Percentiles rank a stretch among this genome's conserved stretches.
These are phyloP conservation scores for Persicaria tinctoria DNA, from an alignment of 148 eudicot species.

Conservation along the genomic window DNA sequence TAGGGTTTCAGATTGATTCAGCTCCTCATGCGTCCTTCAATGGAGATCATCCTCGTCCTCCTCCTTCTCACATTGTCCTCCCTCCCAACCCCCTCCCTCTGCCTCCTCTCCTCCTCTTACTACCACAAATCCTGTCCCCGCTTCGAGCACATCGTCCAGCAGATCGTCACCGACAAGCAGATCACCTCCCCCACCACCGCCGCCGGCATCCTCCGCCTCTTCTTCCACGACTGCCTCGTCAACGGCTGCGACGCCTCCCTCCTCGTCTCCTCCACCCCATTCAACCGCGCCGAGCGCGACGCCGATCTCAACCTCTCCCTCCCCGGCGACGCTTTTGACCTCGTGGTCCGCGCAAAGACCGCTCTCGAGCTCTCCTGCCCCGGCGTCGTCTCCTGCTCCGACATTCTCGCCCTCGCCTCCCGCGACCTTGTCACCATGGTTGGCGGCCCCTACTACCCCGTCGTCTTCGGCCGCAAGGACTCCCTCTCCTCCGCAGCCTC, in stretches of 20 bases:
- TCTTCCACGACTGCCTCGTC: slow-evolving; percentile 51
- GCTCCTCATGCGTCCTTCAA: slow-evolving; percentile 8
- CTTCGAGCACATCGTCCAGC: slow-evolving; percentile 29
- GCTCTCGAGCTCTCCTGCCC: slow-evolving; percentile 50
- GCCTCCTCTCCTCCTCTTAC: slow-evolving; percentile 24
- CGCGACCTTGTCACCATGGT: slow-evolving; percentile 42
- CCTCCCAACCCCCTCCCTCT: slow-evolving; percentile 3
- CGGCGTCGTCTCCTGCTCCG: slow-evolving; percentile 42
- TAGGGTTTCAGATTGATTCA: slow-evolving; percentile 1
- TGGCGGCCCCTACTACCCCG: slow-evolving; percentile 38
- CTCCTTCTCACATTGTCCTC: background rate
- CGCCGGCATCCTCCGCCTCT: slow-evolving; percentile 42
- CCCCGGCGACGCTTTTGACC: slow-evolving; percentile 58
- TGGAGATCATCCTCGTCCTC: slow-evolving; percentile 10
- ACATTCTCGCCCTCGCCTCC: slow-evolving; percentile 41
- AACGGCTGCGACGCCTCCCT: slow-evolving; percentile 49
- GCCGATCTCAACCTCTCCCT: slow-evolving; percentile 55
- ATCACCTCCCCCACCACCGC: slow-evolving; percentile 45
- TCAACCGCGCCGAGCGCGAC: slow-evolving; percentile 44
- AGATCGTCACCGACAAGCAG: slow-evolving; percentile 45
- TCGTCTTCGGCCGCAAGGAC: slow-evolving; percentile 32
- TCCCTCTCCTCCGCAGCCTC: slow-evolving; percentile 20
- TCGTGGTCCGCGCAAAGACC: slow-evolving; percentile 39
- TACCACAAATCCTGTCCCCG: slow-evolving; percentile 37
- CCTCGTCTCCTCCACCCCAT: slow-evolving; percentile 34